Base-by-base conservation (phyloP, 164 flowering plant genomes). In the Buxus sempervirens region DNA sequence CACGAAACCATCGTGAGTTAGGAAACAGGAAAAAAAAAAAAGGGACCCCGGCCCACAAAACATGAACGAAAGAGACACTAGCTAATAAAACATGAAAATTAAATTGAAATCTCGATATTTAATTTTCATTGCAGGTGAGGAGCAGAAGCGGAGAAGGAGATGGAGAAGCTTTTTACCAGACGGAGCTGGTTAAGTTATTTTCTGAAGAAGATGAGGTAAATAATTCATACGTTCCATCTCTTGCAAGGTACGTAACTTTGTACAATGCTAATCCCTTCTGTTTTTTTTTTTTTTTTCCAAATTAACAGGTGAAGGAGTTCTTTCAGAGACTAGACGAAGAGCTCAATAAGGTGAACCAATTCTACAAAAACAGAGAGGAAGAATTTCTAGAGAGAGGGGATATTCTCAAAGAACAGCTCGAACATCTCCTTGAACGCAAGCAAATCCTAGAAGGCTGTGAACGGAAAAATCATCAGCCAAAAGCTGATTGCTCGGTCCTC, bases 331-430 rank as follows among this genome's bases (percentile, higher is more conserved):
- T 95, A 73, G 94, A 90, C 60, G 90, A 81, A 32, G 97, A 95
- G 72, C 79, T 92, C 2, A 78, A 85, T 67, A 92, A 95, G 63
- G 97, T 90, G 70, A 89, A 90, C 68, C 76, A 79, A 4, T 92
- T 95, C 68, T 89, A 92, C 80, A 77, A 55, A 60, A 67, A 58
- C 0, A 86, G 78, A 67, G 99, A 95, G 72, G 60, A 64, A 0
- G 99, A 92, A 68, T 83, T 89, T 60, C 36, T 88, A 0, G 94
- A 86, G 68, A 85, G 95, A 80, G 97, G 92, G 45, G 93, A 91
- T 24, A 72, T 72, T 25, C 83, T 96, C 8, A 83, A 81, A 36
- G 85, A 86, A 75, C 99, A 96, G 71, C 87, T 93, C 0, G 82
- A 88, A 57, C 87, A 82, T 7, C 74, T 96, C 42, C 54, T 82